Conservation (phyloP, 352 stramenopile species). For the Globisporangium canariense region DNA sequence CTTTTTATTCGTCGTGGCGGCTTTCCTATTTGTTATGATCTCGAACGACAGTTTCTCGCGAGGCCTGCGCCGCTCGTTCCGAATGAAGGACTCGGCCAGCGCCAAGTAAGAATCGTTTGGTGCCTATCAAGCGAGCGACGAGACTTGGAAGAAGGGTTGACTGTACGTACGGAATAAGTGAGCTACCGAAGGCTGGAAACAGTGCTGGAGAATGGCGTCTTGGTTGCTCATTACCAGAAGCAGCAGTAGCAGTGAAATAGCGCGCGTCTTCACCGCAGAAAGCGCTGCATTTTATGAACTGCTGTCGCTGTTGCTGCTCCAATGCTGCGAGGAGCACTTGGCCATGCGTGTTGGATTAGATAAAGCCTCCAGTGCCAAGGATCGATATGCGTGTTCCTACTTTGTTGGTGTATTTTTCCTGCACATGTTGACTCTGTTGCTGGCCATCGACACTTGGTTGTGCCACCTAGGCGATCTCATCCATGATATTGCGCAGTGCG, state of each 20-base stretch:
- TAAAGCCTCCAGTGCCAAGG: neutral
- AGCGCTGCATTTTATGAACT: neutral
- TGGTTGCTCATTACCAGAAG: neutral
- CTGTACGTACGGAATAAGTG: neutral
- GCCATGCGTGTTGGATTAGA: slow-evolving; percentile 2
- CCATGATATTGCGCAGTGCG: slow-evolving; percentile 39
- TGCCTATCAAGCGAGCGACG: neutral
- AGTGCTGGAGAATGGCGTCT: neutral
- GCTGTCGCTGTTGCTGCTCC: neutral
- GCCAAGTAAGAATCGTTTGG: slow-evolving; percentile 19
- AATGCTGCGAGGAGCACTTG: neutral
- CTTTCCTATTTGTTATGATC: slow-evolving; percentile 49
- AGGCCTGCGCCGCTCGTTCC: slow-evolving; percentile 46
- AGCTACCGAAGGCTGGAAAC: neutral
- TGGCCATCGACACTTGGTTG: no score
- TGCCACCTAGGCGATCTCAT: slow-evolving; percentile 29
- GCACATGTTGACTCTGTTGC: neutral
- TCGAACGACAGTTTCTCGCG: slow-evolving; percentile 69
- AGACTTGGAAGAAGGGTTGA: neutral
- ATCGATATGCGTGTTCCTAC: neutral
- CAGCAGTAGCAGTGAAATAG: neutral
- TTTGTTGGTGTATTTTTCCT: neutral
- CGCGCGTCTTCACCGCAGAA: neutral
- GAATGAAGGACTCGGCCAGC: slow-evolving; percentile 30
- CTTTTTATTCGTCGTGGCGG: slow-evolving; percentile 51